Percentiles rank a stretch among this genome's conserved stretches.
These are phyloP conservation scores for Kodamaea fukazawae DNA, from an alignment of 805 yeast genomes.

Conservation along the genomic window DNA sequence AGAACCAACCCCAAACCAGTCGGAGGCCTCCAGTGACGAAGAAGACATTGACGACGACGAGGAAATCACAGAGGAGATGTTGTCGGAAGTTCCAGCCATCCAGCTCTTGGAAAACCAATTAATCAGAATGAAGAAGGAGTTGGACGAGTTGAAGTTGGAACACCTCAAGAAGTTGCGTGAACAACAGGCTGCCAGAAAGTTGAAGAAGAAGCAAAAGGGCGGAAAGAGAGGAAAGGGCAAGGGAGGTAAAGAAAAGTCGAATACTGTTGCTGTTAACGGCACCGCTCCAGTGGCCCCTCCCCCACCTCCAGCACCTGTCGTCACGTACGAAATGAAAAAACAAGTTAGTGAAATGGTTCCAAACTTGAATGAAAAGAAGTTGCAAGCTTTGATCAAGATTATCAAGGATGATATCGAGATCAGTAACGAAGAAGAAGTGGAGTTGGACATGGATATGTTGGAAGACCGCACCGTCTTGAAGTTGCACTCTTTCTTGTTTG, in stretches of 20 bases:
- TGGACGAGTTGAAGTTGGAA: slow-evolving; percentile 76
- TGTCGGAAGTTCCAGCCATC: slow-evolving; percentile 84
- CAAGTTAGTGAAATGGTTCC: slow-evolving; percentile 85
- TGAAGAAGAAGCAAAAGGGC: slow-evolving; percentile 40
- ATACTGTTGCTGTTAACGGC: slow-evolving; percentile 15
- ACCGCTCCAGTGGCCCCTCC: slow-evolving; percentile 17
- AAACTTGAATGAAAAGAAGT: slow-evolving; percentile 70
- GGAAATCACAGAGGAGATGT: slow-evolving; percentile 50
- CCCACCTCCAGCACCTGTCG: slow-evolving; percentile 37
- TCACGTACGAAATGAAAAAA: slow-evolving; percentile 95
- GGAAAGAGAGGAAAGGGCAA: slow-evolving; percentile 12
- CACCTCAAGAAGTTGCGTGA: slow-evolving; percentile 65
- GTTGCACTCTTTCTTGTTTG: slow-evolving; percentile 74
- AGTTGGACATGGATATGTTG: slow-evolving; percentile 90
- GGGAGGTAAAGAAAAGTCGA: slow-evolving; percentile 10
- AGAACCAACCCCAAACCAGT: slow-evolving; percentile 66
- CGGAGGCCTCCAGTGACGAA: slow-evolving; percentile 32
- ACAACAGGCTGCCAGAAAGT: slow-evolving; percentile 55
- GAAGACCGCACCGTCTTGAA: slow-evolving; percentile 81
- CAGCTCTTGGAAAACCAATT: slow-evolving; percentile 85
- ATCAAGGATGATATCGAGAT: slow-evolving; percentile 65
- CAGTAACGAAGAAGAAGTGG: slow-evolving; percentile 82
- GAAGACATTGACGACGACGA: slow-evolving; percentile 47
- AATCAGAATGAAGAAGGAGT: slow-evolving; percentile 78
- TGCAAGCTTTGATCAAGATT: slow-evolving; percentile 79